phyloP scores from a whole-genome alignment of 495 filamentous ascomycete species.

The Cenococcum geophilum region DNA sequence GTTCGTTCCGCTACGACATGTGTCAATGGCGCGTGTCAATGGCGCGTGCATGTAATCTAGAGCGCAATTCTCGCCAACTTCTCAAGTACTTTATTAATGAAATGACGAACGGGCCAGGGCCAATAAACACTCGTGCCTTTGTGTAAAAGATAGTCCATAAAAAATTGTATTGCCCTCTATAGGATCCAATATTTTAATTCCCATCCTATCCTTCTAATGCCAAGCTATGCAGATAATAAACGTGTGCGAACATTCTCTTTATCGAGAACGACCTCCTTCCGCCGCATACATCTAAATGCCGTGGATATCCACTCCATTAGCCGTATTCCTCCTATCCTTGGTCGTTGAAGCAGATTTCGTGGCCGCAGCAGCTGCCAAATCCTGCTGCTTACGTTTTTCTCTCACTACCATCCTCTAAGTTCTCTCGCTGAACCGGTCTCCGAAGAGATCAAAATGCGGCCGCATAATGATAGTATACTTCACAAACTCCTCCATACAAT shows the following conservation, averaged over 20 bases:
- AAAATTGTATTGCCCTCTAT: neutral
- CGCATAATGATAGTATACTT: constrained; percentile 66
- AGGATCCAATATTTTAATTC: neutral
- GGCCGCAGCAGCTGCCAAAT: neutral
- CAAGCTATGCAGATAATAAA: neutral
- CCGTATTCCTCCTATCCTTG: neutral
- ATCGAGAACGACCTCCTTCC: neutral
- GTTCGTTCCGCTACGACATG: too few relatives aligned
- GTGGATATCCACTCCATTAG: neutral
- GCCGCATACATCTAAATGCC: neutral
- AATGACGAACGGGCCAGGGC: neutral
- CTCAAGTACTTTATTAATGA: neutral
- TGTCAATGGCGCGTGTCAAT: too few relatives aligned
- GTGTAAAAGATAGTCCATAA: neutral
- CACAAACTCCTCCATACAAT: constrained; percentile 75
- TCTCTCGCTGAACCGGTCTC: constrained; percentile 60
- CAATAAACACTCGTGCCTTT: neutral
- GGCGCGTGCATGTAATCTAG: neutral
- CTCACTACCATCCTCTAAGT: constrained; percentile 42
- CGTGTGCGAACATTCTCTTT: neutral
- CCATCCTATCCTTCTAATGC: neutral
- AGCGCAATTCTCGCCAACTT: neutral
- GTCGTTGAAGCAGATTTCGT: neutral
- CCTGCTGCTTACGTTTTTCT: constrained; percentile 16
- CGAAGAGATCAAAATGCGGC: constrained; percentile 55